Evolutionary conservation across 257 asterid genomes (phyloP), one percentile per base, ranked within the genome.

Genomic region (Nicotiana tomentosiformis): DNA sequence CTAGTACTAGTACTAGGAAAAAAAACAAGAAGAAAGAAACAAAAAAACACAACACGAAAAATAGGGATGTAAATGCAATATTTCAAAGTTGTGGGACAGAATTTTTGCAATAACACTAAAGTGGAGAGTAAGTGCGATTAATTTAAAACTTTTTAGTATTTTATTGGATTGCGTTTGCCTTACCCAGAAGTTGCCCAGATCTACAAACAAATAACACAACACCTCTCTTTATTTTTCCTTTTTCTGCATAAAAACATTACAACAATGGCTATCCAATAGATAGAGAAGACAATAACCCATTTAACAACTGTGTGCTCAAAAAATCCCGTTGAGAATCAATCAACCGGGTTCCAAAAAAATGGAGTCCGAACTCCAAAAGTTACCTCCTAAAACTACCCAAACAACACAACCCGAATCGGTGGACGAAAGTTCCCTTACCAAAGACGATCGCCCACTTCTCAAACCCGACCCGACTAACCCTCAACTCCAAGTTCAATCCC

Each of bases 361-460:
- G 80, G 80, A 76, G 80, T 76, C 80, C 17, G 80, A 76, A 4
- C 80, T 76, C 65, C 80, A 76, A 60, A 76, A 76, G 29, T 76
- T 76, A 81, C 84, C 78, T 43, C 88, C 69, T 68, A 86, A 57
- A 30, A 81, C 80, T 37, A 35, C 20, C 43, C 72, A 56, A 14
- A 18, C 61, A 49, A 46, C 79, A 49, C 82, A 26, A 29, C 85
- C 91, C 82, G 90, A 85, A 80, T 78, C 90, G 10, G 57, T 62
- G 23, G 84, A 83, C 4, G 87, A 87, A 37, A 35, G 39, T 83
- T 76, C 83, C 53, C 51, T 43, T 43, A 56, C 66, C 58, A 85
- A 86, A 77, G 97, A 93, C 64, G 89, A 88, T n/a, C 88, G 89
- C 29, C 97, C 98, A 29, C 93, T 95, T 79, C 92, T 93, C 84